Evolutionary conservation across 2,329 filamentous ascomycete species (phyloP).

Genomic region (Trichophyton verrucosum): DNA sequence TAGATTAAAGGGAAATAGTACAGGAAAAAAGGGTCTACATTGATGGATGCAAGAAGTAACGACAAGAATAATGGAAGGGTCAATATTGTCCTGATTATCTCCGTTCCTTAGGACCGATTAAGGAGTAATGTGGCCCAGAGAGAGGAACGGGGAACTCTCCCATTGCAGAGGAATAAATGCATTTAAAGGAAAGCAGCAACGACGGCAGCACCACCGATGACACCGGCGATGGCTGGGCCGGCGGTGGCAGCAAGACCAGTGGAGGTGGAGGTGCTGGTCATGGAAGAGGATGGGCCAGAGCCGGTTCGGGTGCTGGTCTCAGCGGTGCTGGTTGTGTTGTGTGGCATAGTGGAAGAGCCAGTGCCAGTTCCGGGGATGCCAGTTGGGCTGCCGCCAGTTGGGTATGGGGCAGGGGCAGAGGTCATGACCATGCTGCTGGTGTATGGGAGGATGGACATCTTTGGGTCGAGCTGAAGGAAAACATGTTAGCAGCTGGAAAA

Average conservation of each 20-base stretch:
- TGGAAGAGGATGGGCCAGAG: constrained; percentile 4
- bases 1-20: not conserved
- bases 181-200: constrained; percentile 33
- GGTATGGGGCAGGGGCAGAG: constrained; percentile 7
- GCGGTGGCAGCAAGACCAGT: constrained; percentile 9
- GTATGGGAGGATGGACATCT: constrained; percentile 5
- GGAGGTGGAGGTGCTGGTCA: constrained; percentile 1
- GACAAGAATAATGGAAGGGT: not conserved
- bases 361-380: constrained; percentile 8
- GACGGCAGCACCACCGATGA: constrained; percentile 31
- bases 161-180: not conserved
- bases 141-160: not conserved
- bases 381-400: constrained; percentile 4
- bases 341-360: not conserved
- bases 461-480: constrained; percentile 12
- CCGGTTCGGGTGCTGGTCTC: constrained; percentile 16
- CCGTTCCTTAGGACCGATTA: not conserved
- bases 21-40: not conserved
- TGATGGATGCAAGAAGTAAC: not conserved
- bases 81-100: not conserved
- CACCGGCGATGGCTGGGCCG: constrained; percentile 17
- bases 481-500: not conserved
- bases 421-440: constrained; percentile 7
- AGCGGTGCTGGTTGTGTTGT: constrained; percentile 8
- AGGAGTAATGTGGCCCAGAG: not conserved